Base-by-base conservation (phyloP, 2,329 filamentous ascomycete genomes). In the Xylaria sp. region DNA sequence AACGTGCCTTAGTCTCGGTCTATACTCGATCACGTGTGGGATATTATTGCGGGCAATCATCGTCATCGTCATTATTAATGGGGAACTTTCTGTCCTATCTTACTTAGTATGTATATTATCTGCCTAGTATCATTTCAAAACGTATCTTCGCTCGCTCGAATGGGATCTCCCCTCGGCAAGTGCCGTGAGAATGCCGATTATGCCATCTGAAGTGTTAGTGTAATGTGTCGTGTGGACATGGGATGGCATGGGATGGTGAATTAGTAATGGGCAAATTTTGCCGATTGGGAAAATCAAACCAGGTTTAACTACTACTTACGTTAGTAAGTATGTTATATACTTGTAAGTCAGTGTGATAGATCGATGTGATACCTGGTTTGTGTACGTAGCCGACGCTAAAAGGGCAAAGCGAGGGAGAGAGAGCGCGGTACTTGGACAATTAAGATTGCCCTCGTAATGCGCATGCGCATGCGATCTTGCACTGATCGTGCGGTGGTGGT, bases 401-500 rank as follows among this genome's bases (percentile, higher is more conserved):
- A 35, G 32, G 32, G 32, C 32, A 35, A 35, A 35, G 32, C 32
- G 6, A 35, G 32, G 3, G 29, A 29, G 3, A 29, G 3, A 9
- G 32, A 35, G 10, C 16, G 47, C 29, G 29, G 53, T 57, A 58
- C 23, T 27, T 44, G 55, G 13, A 27, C 12, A 23, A 54, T 32
- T 59, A 55, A 63, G 60, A 63, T 67, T 60, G 42, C 23, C 16
- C 18, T 29, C 60, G 60, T 53, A 53, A 42, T 23, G 35, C 48
- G 48, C 50, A 61, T 42, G 16, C 40, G 16, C 40, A n/a, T 35
- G 40, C 40, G 16, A 63, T 68, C 61, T 68, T 61, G 51, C 58
- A 16, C 48, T 60, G 44, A 51, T 69, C 62, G 61, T 68, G 60
- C 27, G 57, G 57, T 68, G 18, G 32, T 68, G 66, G 66, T 63